Percentiles rank a stretch among this genome's conserved stretches.
Evolutionary conservation across 1,284 basidiomycete genomes (phyloP).

Genomic region (Leccinum fallax): DNA sequence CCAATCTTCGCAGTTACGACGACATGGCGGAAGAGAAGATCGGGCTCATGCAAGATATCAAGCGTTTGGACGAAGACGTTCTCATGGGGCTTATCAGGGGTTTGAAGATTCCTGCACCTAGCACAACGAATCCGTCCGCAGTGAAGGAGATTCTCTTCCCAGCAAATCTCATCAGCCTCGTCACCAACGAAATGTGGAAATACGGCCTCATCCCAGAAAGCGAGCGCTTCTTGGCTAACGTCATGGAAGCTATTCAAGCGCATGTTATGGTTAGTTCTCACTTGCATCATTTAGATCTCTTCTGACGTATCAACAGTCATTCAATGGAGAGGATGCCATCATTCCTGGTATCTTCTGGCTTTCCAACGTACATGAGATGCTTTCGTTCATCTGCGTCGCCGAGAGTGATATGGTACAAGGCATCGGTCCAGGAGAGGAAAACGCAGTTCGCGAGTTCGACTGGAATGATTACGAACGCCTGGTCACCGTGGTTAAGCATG

Average conservation of each 20-base stretch:
- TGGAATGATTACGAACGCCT: constrained; percentile 98
- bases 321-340: constrained; percentile 93
- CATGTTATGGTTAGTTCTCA: constrained; percentile 91
- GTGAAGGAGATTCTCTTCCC: constrained; percentile 99
- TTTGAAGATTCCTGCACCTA: constrained; percentile 92
- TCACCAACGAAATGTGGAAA: constrained; percentile 99
- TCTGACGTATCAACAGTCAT: constrained; percentile 56
- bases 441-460: constrained; percentile 88
- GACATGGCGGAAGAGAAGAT: constrained; percentile 96
- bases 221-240: constrained; percentile 97
- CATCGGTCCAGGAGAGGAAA: constrained; percentile 95
- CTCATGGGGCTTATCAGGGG: constrained; percentile 89
- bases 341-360: constrained; percentile 99
- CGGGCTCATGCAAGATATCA: constrained; percentile 88
- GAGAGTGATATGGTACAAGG: constrained; percentile 99
- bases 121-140: constrained; percentile 86
- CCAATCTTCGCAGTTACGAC: constrained; percentile 75
- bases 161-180: constrained; percentile 96
- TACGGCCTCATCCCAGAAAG: constrained; percentile 96
- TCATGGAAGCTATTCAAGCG: constrained; percentile 97
- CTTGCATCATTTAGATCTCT: constrained; percentile 4
- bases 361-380: constrained; percentile 99
- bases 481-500: constrained; percentile 97
- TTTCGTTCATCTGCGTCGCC: constrained; percentile 98
- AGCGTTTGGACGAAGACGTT: constrained; percentile 93